Base-by-base conservation (phyloP, 2,329 filamentous ascomycete genomes). In the Trichoderma cornu-damae region DNA sequence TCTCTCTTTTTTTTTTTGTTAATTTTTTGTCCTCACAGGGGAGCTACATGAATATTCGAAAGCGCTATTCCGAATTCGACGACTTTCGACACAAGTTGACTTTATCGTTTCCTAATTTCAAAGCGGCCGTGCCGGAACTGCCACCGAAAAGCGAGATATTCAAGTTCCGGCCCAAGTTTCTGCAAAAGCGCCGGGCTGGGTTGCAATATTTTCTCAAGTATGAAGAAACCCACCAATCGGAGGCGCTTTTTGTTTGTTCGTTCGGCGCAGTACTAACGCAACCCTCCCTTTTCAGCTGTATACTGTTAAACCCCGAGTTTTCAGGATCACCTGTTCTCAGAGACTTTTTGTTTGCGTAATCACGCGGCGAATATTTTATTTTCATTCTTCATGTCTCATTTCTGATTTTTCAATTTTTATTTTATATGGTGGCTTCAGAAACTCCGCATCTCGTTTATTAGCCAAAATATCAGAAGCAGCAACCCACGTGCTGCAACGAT, bases 181-280 rank as follows among this genome's bases (percentile, higher is more conserved):
- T 99, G 16, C 92, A 96, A 71, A 86, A 87, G 67, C 81, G 94
- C 66, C 85, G 90, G 64, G 80, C 84, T 40, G 93, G 92, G 5
- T 76, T 99, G 59, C 86, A 90, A 68, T 96, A 97, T 69, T 99
- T 97, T 69, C 76, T 99, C 55, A 96, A 96, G 91, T 96, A 75
- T 60, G 88, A 77, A 47, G 9, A n/a, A 7, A 16, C 20, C 18
- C 20, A 8, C 51, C 12, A 11, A n/a, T n/a, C n/a, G n/a, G n/a
- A n/a, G n/a, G n/a, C n/a, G n/a, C n/a, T n/a, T 20, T 9, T 16
- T 48, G 8, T 16, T 14, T 18, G 9, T n/a, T 37, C 4, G 16
- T 26, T 32, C 12, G 38, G 6, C 44, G 14, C 11, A 14, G 14
- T n/a, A 20, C 38, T 58, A n/a, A 58, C 49, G 3, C 11, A 5